Base-by-base conservation (phyloP, 2,329 filamentous ascomycete genomes). In the Botrytis deweyae region DNA sequence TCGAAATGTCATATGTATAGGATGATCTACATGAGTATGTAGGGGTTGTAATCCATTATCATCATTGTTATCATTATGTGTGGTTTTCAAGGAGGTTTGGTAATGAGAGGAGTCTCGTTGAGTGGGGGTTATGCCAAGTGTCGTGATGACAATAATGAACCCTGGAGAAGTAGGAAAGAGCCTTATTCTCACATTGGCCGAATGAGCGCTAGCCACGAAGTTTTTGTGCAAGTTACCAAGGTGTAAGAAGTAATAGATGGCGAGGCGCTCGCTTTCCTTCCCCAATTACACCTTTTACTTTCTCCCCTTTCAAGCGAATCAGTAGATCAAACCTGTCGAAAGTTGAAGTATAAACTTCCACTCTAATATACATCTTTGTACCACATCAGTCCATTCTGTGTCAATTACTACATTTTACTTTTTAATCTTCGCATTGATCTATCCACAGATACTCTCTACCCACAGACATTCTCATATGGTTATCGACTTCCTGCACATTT, bases 1-100 rank as follows among this genome's bases (percentile, higher is more conserved):
- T 33, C 36, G 52, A 42, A 38, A 58, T 69, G 66, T 42, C 66
- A 52, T 52, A 69, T 44, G 66, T 68, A 68, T 68, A 25, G 46
- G n/a, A 55, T 6, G 46, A 33, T 68, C 46, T 55, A 55, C 46
- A 68, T 40, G 55, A 55, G 46, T 68, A 58, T 58, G 66, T 68
- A 29, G 22, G 22, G 16, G 20, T 33, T 42, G 9, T 58, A 42
- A 68, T 68, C 18, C 55, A 25, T 58, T 18, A 58, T 58, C 9
- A 58, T 55, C 9, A 33, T 58, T 58, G 1, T 58, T 20, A 29
- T 58, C 40, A 40, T 38, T 49, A 68, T 29, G 20, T 68, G 36
- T 18, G 18, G 20, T 25, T 58, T 25, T 25, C 10, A 66, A 22
- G 63, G 29, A n/a, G 46, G n/a, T 46, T 42, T 46, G 18, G n/a